Percentiles rank a stretch among this genome's conserved stretches.
These are phyloP conservation scores for Pseudogymnoascus sp. DNA, from an alignment of 2,329 filamentous ascomycete genomes.

Conservation along the genomic window DNA sequence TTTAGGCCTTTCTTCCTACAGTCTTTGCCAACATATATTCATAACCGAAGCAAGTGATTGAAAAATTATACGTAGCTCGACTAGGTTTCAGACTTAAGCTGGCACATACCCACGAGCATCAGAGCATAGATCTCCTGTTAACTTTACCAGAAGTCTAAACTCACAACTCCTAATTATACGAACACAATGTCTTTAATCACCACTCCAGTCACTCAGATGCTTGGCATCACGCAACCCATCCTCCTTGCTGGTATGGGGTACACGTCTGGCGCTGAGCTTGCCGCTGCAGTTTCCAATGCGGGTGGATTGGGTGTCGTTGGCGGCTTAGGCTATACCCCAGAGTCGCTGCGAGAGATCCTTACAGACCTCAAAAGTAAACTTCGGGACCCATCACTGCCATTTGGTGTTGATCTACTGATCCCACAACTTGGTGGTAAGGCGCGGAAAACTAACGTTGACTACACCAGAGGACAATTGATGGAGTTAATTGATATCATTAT, in stretches of 20 bases:
- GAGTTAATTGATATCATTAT: constrained; percentile 90
- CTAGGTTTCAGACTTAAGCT: background rate
- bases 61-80: background rate
- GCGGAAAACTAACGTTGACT: constrained; percentile 89
- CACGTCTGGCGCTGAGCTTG: constrained; percentile 90
- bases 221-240: constrained; percentile 95
- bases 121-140: background rate
- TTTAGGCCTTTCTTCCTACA: background rate
- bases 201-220: constrained; percentile 87
- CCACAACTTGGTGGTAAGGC: constrained; percentile 92
- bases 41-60: background rate
- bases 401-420: constrained; percentile 87
- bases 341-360: constrained; percentile 94
- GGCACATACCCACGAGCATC: background rate
- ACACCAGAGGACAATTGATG: constrained; percentile 96
- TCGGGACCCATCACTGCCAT: constrained; percentile 87
- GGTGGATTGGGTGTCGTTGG: constrained; percentile 95
- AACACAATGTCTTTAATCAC: constrained; percentile 68
- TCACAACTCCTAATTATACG: background rate
- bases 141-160: background rate
- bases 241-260: constrained; percentile 99
- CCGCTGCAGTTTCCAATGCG: constrained; percentile 93
- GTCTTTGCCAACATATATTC: background rate
- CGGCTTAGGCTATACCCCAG: constrained; percentile 89
- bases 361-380: constrained; percentile 80